phyloP scores from a whole-genome alignment of 2,329 filamentous ascomycete species.

The Penicillium thymicola region DNA sequence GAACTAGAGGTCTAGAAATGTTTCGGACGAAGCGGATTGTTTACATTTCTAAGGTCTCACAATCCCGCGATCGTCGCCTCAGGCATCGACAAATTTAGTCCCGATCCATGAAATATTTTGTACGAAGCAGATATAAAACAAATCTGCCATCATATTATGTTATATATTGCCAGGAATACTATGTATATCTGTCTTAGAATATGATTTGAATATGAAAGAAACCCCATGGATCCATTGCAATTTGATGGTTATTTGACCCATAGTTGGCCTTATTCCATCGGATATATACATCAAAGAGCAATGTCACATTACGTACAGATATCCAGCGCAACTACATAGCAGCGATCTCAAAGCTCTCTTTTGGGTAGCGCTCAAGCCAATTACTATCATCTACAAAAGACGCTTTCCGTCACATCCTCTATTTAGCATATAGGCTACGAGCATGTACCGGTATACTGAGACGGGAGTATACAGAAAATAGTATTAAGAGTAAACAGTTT shows the following conservation, averaged over 20 bases:
- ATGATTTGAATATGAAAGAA: background rate
- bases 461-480: background rate
- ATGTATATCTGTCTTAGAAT: no score
- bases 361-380: background rate
- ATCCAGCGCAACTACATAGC: background rate
- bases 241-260: background rate
- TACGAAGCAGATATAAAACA: background rate
- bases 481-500: background rate
- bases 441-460: background rate
- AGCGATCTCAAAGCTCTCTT: background rate
- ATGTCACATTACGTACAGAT: background rate
- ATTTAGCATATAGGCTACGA: background rate
- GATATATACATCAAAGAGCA: constrained; percentile 1
- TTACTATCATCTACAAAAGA: background rate
- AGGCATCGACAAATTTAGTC: background rate
- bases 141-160: no score
- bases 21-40: constrained; percentile 2
- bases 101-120: background rate
- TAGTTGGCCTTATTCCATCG: background rate
- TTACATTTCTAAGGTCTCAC: constrained; percentile 13
- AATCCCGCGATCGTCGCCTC: constrained; percentile 5
- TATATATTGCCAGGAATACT: no score
- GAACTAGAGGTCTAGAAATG: background rate
- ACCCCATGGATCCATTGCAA: background rate
- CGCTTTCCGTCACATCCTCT: background rate